Percentiles rank a stretch among this genome's conserved stretches.
Evolutionary conservation across 768 basidiomycete genomes (phyloP).

Genomic region (Daedaleopsis nitida): DNA sequence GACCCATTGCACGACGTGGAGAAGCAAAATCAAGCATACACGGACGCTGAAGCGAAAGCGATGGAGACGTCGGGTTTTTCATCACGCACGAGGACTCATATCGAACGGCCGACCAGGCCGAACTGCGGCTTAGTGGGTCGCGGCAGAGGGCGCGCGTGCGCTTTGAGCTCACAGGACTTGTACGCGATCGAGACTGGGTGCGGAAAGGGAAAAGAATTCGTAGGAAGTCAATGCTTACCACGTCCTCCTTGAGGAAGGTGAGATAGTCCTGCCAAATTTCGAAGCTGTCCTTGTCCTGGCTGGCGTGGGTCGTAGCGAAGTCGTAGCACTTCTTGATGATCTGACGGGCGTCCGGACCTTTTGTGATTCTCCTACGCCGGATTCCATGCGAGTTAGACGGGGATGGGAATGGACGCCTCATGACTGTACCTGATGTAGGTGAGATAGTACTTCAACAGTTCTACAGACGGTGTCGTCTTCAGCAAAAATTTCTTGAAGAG

Average conservation of each 20-base stretch:
- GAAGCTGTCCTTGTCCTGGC: conserved; percentile 89
- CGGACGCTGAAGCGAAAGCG: too few relatives aligned
- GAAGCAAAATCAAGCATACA: too few relatives aligned
- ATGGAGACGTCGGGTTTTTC: not conserved
- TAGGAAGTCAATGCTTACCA: conserved; percentile 48
- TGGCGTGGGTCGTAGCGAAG: conserved; percentile 86
- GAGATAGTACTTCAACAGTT: conserved; percentile 92
- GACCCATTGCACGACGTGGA: too few relatives aligned
- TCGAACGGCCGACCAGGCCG: not conserved
- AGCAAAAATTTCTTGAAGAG: conserved; percentile 89
- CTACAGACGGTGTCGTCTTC: conserved; percentile 77
- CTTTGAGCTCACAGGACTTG: too few relatives aligned
- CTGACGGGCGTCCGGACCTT: conserved; percentile 68
- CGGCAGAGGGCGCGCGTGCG: too few relatives aligned
- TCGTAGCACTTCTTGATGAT: conserved; percentile 89
- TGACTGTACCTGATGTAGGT: conserved; percentile 82
- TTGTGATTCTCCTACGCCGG: conserved; percentile 61
- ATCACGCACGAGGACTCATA: not conserved
- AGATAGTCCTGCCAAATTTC: conserved; percentile 96
- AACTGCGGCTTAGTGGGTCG: too few relatives aligned
- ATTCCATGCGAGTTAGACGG: conserved; percentile 14
- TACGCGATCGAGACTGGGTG: not conserved
- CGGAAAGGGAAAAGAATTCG: not conserved
- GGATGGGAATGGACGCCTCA: conserved; percentile 11
- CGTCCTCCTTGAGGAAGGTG: conserved; percentile 78